A percentile compares a stretch with the other conserved stretches of the same genome.
Evolutionary conservation across 1,284 basidiomycete species (phyloP).

Genomic region (Fistulina hepatica): DNA sequence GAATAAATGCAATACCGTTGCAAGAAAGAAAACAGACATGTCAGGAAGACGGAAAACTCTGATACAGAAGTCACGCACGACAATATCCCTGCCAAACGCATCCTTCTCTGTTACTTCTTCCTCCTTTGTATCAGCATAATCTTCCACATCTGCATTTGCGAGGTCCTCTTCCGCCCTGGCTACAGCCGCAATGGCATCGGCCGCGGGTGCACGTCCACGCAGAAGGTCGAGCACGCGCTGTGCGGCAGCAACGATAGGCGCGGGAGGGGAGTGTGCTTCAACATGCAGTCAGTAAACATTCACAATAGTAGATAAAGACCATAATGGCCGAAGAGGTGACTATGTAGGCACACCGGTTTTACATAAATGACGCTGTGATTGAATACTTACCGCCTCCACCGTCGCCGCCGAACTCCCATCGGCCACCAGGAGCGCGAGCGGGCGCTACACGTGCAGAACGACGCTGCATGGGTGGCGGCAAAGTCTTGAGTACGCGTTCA

Average conservation of each 20-base stretch:
- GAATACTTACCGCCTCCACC: not conserved
- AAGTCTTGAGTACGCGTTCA: slow-evolving; percentile 83
- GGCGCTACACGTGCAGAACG: too few species aligned
- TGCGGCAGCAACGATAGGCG: slow-evolving; percentile 75
- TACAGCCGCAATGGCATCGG: slow-evolving; percentile 72
- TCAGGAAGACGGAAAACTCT: too few species aligned
- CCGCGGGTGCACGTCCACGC: slow-evolving; percentile 63
- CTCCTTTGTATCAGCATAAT: not conserved
- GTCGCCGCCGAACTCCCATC: not conserved
- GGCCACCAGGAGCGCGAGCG: too few species aligned
- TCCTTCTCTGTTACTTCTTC: too few species aligned
- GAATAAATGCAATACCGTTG: too few species aligned
- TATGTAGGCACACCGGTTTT: too few species aligned
- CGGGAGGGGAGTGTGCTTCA: slow-evolving; percentile 42
- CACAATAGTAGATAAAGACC: too few species aligned
- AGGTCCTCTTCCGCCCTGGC: slow-evolving; percentile 57
- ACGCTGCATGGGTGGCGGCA: slow-evolving; percentile 76
- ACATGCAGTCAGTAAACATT: not conserved
- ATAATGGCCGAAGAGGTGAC: too few species aligned
- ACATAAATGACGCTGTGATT: too few species aligned
- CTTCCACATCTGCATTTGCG: slow-evolving; percentile 23
- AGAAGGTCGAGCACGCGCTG: slow-evolving; percentile 74
- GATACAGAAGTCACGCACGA: too few species aligned
- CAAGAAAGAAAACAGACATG: too few species aligned
- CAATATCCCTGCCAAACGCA: slow-evolving; percentile 79